Conservation (phyloP, 169 alveolate genomes). For the Cryptosporidium tyzzeri region DNA sequence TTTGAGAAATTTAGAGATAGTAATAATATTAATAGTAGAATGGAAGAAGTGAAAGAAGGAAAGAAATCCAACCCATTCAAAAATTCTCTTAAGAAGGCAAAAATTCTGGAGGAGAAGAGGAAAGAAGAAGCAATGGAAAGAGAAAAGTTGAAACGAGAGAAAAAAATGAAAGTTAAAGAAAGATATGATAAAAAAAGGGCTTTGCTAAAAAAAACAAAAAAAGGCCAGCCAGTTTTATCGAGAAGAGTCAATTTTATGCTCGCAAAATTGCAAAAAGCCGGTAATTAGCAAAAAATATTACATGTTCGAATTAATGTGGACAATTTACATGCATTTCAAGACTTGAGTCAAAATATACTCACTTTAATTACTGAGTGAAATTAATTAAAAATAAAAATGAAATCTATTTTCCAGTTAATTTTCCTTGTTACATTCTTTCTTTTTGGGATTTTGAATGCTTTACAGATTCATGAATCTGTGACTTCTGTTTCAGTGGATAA, state of each 20-base stretch:
- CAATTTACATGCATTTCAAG: not conserved
- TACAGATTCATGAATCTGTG: not conserved
- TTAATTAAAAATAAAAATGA: constrained; percentile 17
- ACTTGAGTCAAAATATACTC: not conserved
- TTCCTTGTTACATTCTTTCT: constrained; percentile 8
- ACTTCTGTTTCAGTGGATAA: not conserved
- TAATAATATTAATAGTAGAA: not conserved
- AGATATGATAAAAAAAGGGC: constrained; percentile 59
- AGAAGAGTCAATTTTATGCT: constrained; percentile 51
- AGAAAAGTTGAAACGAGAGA: constrained; percentile 15
- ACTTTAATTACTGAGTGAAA: not conserved
- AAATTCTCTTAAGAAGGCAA: constrained; percentile 58
- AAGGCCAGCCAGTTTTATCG: constrained; percentile 63
- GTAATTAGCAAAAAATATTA: constrained; percentile 2
- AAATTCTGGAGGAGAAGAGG: not conserved
- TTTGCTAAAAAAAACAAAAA: constrained; percentile 49
- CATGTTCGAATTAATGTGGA: constrained; percentile 8
- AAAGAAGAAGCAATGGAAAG: constrained; percentile 16
- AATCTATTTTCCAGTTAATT: constrained; percentile 29
- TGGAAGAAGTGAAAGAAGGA: constrained; percentile 2
- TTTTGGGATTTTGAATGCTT: constrained; percentile 6
- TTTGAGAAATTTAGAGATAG: not conserved
- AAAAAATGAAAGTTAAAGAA: constrained; percentile 74
- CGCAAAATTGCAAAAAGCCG: constrained; percentile 32
- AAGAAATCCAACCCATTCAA: constrained; percentile 47